These are phyloP conservation scores for Paecilomyces dactylethromorphus DNA, from an alignment of 2,329 filamentous ascomycete species.

Conservation along the genomic window DNA sequence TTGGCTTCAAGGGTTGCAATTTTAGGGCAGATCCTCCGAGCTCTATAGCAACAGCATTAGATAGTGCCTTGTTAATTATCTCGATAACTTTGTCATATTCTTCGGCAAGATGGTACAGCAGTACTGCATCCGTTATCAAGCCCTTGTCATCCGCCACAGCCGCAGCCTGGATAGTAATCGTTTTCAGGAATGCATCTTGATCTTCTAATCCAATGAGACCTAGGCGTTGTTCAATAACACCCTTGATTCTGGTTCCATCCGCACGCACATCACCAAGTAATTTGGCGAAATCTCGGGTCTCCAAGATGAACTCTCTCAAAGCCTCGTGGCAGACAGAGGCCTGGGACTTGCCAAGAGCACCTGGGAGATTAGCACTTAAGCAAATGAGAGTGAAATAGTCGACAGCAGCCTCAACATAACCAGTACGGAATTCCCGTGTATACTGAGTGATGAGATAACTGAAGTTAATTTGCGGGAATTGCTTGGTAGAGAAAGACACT, in stretches of 20 bases:
- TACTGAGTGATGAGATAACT: slow-evolving; percentile 91
- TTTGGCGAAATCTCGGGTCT: slow-evolving; percentile 91
- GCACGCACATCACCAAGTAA: slow-evolving; percentile 84
- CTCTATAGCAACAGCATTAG: slow-evolving; percentile 80
- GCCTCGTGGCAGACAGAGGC: slow-evolving; percentile 83
- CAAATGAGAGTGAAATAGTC: slow-evolving; percentile 91
- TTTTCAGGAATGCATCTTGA: slow-evolving; percentile 77
- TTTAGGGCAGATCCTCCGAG: slow-evolving; percentile 74
- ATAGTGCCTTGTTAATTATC: slow-evolving; percentile 83
- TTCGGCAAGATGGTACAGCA: slow-evolving; percentile 88
- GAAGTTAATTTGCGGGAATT: slow-evolving; percentile 79
- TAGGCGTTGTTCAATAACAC: slow-evolving; percentile 80
- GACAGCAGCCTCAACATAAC: slow-evolving; percentile 79
- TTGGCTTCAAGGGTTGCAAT: slow-evolving; percentile 72
- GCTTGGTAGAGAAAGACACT: slow-evolving; percentile 50
- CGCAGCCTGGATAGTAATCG: slow-evolving; percentile 89
- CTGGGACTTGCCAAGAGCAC: slow-evolving; percentile 68
- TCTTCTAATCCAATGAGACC: slow-evolving; percentile 72
- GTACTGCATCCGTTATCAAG: slow-evolving; percentile 83
- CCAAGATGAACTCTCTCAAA: slow-evolving; percentile 87
- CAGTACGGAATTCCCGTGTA: slow-evolving; percentile 89
- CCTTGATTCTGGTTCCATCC: slow-evolving; percentile 78
- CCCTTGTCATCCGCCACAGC: slow-evolving; percentile 91
- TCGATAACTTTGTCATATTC: slow-evolving; percentile 92
- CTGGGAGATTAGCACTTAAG: slow-evolving; percentile 76